Evolutionary conservation across 2,329 filamentous ascomycete genomes (phyloP), one percentile per base, ranked within the genome.

Genomic region (Sclerotinia borealis): DNA sequence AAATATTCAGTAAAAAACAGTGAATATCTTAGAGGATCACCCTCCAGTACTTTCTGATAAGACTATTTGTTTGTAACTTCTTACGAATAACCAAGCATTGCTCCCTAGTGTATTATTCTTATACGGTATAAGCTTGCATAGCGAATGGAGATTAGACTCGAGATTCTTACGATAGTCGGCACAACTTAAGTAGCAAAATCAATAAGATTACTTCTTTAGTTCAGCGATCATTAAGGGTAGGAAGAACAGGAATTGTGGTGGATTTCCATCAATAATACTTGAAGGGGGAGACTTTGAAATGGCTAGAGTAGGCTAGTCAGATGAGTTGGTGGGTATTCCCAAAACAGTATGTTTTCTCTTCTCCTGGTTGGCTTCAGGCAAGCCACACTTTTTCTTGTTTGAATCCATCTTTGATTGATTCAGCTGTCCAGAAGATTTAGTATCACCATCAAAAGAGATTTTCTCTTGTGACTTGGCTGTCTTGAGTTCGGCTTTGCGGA

Each of bases 301-400:
- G 31, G 37, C 59, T 37, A 72, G 64, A 45, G 66, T 39, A 29
- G 70, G 69, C 66, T 67, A 72, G 43, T 69, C 61, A 13, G 39
- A 58, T 49, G 59, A 45, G 36, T 67, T 58, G 22, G 59, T 58
- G 22, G 67, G n/a, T 11, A 27, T 34, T 36, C 17, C 29, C 17
- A 19, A 25, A 27, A 36, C n/a, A 11, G 56, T 17, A 45, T 17
- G 5, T n/a, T 34, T 47, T 36, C 6, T 22, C 17, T 61, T 37
- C 37, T 60, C 29, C 19, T 51, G 59, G 15, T 1, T 51, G 17
- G 8, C 22, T 11, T 52, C 25, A 9, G 36, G n/a, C 19, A 51
- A 41, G n/a, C 51, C 51, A 39, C 22, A 36, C 34, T 50, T 47
- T 19, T 61, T 63, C n/a, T 47, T 59, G 19, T 48, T 61, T 29